Conservation (phyloP, 208 protist species). For the Trypanosoma theileri region DNA sequence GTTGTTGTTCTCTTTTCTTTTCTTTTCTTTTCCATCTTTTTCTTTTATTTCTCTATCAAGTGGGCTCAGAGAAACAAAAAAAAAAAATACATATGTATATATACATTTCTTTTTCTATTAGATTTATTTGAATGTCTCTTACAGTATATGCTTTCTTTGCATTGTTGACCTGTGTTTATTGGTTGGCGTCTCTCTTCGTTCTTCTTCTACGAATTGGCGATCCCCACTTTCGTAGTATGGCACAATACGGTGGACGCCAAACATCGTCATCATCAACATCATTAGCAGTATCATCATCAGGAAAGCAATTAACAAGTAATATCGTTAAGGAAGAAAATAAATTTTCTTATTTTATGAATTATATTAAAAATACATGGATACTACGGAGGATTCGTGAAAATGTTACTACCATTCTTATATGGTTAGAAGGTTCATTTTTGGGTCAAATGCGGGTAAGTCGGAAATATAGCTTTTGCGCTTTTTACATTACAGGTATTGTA, state of each 20-base stretch:
- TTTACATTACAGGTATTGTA: constrained; percentile 51
- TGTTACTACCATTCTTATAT: neutral
- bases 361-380: neutral
- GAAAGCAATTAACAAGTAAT: neutral
- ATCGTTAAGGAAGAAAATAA: neutral
- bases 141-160: neutral
- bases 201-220: constrained; percentile 38
- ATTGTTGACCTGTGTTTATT: constrained; percentile 43
- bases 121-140: neutral
- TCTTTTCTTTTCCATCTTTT: constrained; percentile 1
- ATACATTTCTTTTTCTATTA: too few relatives aligned
- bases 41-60: neutral
- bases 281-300: constrained; percentile 1
- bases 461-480: constrained; percentile 41
- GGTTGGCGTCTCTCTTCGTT: constrained; percentile 39
- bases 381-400: neutral
- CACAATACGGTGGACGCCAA: constrained; percentile 49
- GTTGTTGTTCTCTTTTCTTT: neutral
- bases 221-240: constrained; percentile 34
- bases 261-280: neutral
- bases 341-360: neutral
- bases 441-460: constrained; percentile 36
- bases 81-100: too few relatives aligned
- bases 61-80: neutral
- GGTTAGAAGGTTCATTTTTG: constrained; percentile 24